Conservation (phyloP, 2,329 filamentous ascomycete genomes). For the Trichoderma lentiforme region DNA sequence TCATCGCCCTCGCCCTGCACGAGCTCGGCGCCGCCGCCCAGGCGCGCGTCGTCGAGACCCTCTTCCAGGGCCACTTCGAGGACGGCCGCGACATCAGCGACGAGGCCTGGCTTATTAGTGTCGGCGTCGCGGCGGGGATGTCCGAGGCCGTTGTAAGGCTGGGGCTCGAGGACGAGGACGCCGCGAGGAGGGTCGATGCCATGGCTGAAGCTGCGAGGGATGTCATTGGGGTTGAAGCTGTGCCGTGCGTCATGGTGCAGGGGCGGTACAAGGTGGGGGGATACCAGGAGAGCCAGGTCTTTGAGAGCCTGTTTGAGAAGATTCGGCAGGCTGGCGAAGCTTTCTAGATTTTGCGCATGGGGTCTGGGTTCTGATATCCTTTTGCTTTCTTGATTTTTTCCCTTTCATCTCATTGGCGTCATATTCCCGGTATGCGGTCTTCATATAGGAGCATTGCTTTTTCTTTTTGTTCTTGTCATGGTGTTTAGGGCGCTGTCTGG, state of each 20-base stretch:
- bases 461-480: background rate
- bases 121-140: slow-evolving; percentile 35
- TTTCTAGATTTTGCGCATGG: background rate
- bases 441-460: background rate
- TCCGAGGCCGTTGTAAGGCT: slow-evolving; percentile 26
- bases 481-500: background rate
- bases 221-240: slow-evolving; percentile 52
- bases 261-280: slow-evolving; percentile 66
- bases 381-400: background rate
- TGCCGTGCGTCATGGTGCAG: slow-evolving; percentile 72
- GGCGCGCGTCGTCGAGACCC: slow-evolving; percentile 38
- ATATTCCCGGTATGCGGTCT: background rate
- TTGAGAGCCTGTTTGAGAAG: slow-evolving; percentile 64
- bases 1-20: slow-evolving; percentile 42
- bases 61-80: slow-evolving; percentile 44
- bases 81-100: slow-evolving; percentile 42
- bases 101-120: slow-evolving; percentile 35
- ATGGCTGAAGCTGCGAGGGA: slow-evolving; percentile 30
- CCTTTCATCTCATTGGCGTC: background rate
- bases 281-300: slow-evolving; percentile 64
- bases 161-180: slow-evolving; percentile 30
- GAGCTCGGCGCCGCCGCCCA: slow-evolving; percentile 33
- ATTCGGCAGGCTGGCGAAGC: slow-evolving; percentile 33
- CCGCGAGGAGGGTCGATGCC: slow-evolving; percentile 30
- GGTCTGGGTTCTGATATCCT: background rate